Evolutionary conservation across 2,329 filamentous ascomycete species (phyloP).

Genomic region (Monosporascus sp.): DNA sequence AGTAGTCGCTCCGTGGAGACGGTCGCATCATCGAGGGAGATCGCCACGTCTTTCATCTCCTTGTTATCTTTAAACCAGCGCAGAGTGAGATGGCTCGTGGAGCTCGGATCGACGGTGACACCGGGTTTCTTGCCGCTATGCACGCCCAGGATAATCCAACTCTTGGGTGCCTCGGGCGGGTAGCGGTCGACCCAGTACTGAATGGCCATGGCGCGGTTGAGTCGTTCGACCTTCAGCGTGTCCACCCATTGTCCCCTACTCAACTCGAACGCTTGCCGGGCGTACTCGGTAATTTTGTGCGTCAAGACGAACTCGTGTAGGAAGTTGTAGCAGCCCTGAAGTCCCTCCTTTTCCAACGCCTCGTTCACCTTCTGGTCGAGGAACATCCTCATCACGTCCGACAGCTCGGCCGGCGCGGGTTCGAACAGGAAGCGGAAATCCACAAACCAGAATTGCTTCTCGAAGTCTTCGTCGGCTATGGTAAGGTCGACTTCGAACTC

Average conservation of each 20-base stretch:
- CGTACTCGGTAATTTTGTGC: slow-evolving; percentile 81
- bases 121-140: slow-evolving; percentile 55
- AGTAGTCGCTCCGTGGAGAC: slow-evolving; percentile 74
- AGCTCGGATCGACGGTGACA: slow-evolving; percentile 33
- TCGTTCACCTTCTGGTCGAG: slow-evolving; percentile 71
- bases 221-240: slow-evolving; percentile 68
- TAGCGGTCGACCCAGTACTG: slow-evolving; percentile 82
- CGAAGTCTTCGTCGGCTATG: slow-evolving; percentile 77
- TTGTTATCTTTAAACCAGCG: slow-evolving; percentile 85
- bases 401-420: slow-evolving; percentile 59
- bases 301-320: slow-evolving; percentile 85
- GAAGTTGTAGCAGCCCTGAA: slow-evolving; percentile 78
- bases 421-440: slow-evolving; percentile 82
- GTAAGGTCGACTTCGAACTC: slow-evolving; percentile 95
- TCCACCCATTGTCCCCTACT: slow-evolving; percentile 70
- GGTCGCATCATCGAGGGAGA: slow-evolving; percentile 60
- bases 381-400: slow-evolving; percentile 57
- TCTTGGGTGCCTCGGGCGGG: slow-evolving; percentile 59
- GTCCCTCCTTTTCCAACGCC: slow-evolving; percentile 62
- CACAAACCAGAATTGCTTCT: slow-evolving; percentile 88
- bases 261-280: slow-evolving; percentile 70
- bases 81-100: slow-evolving; percentile 52
- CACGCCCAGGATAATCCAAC: slow-evolving; percentile 86
- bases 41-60: slow-evolving; percentile 63
- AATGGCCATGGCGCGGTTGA: slow-evolving; percentile 77